Base-by-base conservation (phyloP, 2,329 filamentous ascomycete species). In the Davidsoniella australis region DNA sequence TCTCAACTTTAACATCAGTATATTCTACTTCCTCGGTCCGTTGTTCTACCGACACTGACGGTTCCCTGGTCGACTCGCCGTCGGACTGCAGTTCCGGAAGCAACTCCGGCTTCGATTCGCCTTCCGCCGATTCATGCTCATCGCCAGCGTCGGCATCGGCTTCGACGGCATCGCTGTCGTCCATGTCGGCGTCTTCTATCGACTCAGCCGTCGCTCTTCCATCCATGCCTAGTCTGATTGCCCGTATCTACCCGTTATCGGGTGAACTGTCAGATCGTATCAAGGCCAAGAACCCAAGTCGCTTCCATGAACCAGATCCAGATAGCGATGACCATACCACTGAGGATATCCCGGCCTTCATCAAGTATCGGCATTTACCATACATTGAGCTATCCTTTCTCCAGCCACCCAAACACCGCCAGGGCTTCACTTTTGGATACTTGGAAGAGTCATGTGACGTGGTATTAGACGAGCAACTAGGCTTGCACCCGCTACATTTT, bases 401-500 rank as follows among this genome's bases (percentile, higher is more conserved):
- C 9, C 24, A 48, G 12, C 47, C 47, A 4, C 47, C 47, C 26
- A 41, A 42, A 12, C 18, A 48, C 20, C 40, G 40, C 41, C 47
- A 48, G 7, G 47, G 47, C 17, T 48, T 48, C 29, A 23, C 37
- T 6, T 48, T 48, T 20, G 47, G 47, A n/a, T 20, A 43, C 5
- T 41, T 20, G 5, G 40, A 17, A 14, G 17, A 41, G 6, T 5
- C 10, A 18, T 48, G 47, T 18, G 47, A 48, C 12, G 40, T 48
- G 12, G 40, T 48, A 9, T 14, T 48, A 8, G 47, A 39, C 9
- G 18, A 42, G 29, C 40, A 48, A 18, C 40, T 37, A 18, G 47
- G 47, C 6, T 26, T 33, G 10, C 16, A 36, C 18, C 17, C 24
- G 14, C 40, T 48, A 26, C 47, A 48, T n/a, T 48, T 48, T 12